Base-by-base conservation (phyloP, 2,329 filamentous ascomycete genomes). In the Penicillium crustosum region DNA sequence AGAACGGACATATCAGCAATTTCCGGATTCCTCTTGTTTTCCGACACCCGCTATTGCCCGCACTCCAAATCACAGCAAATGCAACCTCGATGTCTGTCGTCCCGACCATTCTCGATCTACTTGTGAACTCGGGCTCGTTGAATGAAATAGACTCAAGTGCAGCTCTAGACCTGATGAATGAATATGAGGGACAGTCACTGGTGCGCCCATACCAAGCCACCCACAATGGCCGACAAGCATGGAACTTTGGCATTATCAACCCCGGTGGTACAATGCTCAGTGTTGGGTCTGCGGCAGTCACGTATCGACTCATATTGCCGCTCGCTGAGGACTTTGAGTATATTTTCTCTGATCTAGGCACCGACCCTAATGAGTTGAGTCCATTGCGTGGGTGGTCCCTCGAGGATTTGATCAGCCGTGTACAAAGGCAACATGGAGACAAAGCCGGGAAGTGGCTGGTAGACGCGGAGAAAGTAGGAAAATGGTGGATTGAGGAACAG, bases 231-330 rank as follows among this genome's bases (percentile, higher is more conserved):
- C 67, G 75, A 17, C 66, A 69, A 35, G 63, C 66, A 9, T 73
- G 70, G 70, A 68, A 71, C 44, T 68, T 73, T 17, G 62, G 62
- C 12, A 64, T 73, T 36, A 70, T 74, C 49, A 73, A 72, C 38
- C 62, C 72, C 2, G 72, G 72, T 2, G 70, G 69, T 27, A 66
- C 68, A 33, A 65, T 88, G 88, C 74, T 82, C 82, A 61, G 79
- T 81, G 62, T 87, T 90, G 75, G 87, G 86, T 15, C 82, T 79
- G 62, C 96, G 89, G 92, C 86, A 87, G 68, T 91, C 93, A 79
- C 74, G 53, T 72, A 83, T 95, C 56, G 81, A 84, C 58, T 93
- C 89, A 66, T 66, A 19, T 86, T 97, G 55, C 86, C 90, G 5
- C 86, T 93, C 67, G 84, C 89, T 68, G 90, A 95, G 73, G 89